A percentile compares a stretch with the other conserved stretches of the same genome.
These are phyloP conservation scores for Cyclotella cryptica DNA, from an alignment of 108 stramenopile genomes.

Conservation along the genomic window DNA sequence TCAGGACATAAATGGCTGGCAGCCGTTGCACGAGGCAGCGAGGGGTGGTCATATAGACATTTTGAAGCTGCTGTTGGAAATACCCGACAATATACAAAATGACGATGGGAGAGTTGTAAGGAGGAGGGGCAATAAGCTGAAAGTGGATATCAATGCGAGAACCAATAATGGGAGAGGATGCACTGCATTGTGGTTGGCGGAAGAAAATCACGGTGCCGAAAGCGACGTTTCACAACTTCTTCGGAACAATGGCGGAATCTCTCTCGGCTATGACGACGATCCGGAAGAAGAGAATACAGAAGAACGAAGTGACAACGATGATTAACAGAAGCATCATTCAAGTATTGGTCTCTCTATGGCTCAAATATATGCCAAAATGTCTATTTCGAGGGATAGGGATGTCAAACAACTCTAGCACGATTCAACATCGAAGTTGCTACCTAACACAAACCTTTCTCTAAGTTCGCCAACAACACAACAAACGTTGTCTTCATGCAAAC, in stretches of 20 bases:
- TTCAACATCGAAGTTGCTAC: background rate
- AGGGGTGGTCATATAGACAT: slow-evolving; percentile 33
- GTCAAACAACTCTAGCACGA: background rate
- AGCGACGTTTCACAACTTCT: slow-evolving; percentile 35
- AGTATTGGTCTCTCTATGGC: background rate
- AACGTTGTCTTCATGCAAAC: slow-evolving; percentile 41
- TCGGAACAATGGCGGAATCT: slow-evolving; percentile 35
- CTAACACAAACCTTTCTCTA: background rate
- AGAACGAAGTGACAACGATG: background rate
- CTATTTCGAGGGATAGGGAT: background rate
- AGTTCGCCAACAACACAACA: slow-evolving; percentile 33
- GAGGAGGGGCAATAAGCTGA: slow-evolving; percentile 21
- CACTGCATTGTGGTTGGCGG: slow-evolving; percentile 41
- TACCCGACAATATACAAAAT: slow-evolving; percentile 25
- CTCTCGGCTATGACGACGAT: slow-evolving; percentile 33
- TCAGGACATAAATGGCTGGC: slow-evolving; percentile 53
- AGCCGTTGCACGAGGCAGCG: slow-evolving; percentile 52
- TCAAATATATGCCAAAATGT: background rate
- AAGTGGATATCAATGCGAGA: slow-evolving; percentile 45
- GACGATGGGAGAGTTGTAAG: slow-evolving; percentile 9
- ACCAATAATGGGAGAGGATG: slow-evolving; percentile 44
- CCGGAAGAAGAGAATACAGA: background rate
- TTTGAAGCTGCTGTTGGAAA: slow-evolving; percentile 41
- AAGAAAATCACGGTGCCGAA: slow-evolving; percentile 41
- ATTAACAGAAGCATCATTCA: slow-evolving; percentile 12